Base-by-base conservation (phyloP, 73 alveolate species). In the Paramecium pentaurelia region DNA sequence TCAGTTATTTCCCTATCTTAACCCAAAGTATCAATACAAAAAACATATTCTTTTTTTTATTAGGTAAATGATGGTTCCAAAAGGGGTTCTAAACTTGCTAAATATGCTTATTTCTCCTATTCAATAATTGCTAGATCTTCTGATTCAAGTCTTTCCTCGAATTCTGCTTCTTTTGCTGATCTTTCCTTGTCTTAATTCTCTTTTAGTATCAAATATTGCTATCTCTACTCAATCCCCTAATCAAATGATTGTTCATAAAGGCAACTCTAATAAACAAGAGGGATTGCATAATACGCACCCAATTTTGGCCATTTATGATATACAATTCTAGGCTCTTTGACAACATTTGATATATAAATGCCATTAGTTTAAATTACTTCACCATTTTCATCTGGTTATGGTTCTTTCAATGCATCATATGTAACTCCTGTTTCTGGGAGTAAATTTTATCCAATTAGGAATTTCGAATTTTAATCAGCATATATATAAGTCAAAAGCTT, bases 21-120 rank as follows among this genome's bases (percentile, higher is more conserved):
- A 22, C 99, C 99, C 95, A 97, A 60, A 49, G 99, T 97, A 86
- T 97, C 99, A 2, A 97, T 86, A 77, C 98, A 95, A 44, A 97
- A 95, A 38, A 96, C 97, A 93, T 93, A 94, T 54, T 95, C 92
- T 92, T 92, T 93, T 49, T 96, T 96, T 42, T 71, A 92, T 73
- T 87, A 86, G 25, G 71, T 92, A 77, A 90, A 97, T 18, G 95
- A 95, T 28, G 95, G 93, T 83, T 95, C 98, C 75, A 94, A 92
- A 30, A 96, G 92, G 59, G 94, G 87, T 77, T 93, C 96, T 37
- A 94, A 92, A 47, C 93, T 95, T 36, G 92, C 94, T 30, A 87
- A 92, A 85, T 96, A 96, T 7, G 94, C 93, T 59, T 93, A 97
- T 71, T 86, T 93, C 18, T 86, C 95, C 80, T 98, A 98, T 80